A percentile compares a stretch with the other conserved stretches of the same genome.
Evolutionary conservation across 768 basidiomycete genomes (phyloP).

Genomic region (Lactifluus pinguis): DNA sequence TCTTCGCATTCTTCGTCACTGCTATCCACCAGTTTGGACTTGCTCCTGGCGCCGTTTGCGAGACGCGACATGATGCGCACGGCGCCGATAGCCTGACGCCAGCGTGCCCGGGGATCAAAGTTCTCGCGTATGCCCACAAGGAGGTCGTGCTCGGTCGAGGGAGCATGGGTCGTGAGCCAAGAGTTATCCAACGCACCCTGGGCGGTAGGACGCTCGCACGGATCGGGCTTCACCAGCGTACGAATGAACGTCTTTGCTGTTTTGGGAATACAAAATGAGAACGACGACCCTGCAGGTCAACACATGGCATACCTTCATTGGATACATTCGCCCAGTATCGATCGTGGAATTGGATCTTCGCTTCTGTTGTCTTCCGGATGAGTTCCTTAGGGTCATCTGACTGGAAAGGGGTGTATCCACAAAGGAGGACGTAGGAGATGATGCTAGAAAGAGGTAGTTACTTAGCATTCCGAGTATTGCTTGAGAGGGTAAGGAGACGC

Average conservation of each 20-base stretch:
- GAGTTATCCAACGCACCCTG: constrained; percentile 57
- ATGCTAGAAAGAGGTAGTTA: constrained; percentile 45
- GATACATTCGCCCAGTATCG: constrained; percentile 92
- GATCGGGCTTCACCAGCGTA: constrained; percentile 60
- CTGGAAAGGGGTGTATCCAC: constrained; percentile 93
- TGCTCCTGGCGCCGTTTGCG: background rate
- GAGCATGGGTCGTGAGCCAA: constrained; percentile 66
- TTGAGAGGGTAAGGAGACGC: constrained; percentile 20
- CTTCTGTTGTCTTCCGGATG: constrained; percentile 75
- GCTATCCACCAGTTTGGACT: background rate
- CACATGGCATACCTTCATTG: constrained; percentile 43
- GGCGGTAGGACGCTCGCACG: constrained; percentile 62
- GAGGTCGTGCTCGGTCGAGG: constrained; percentile 69
- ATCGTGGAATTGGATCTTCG: constrained; percentile 85
- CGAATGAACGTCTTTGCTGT: constrained; percentile 81
- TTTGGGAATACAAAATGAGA: background rate
- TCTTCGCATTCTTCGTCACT: background rate
- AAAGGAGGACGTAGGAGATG: constrained; percentile 90
- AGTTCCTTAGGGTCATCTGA: constrained; percentile 70
- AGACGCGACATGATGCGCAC: constrained; percentile 27
- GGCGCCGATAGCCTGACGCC: constrained; percentile 59
- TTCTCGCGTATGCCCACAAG: constrained; percentile 62
- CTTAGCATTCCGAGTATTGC: background rate
- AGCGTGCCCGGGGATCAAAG: constrained; percentile 67
- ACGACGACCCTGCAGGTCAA: no score